Evolutionary conservation across 306 rosid genomes (phyloP).

Genomic region (Prunus mira): DNA sequence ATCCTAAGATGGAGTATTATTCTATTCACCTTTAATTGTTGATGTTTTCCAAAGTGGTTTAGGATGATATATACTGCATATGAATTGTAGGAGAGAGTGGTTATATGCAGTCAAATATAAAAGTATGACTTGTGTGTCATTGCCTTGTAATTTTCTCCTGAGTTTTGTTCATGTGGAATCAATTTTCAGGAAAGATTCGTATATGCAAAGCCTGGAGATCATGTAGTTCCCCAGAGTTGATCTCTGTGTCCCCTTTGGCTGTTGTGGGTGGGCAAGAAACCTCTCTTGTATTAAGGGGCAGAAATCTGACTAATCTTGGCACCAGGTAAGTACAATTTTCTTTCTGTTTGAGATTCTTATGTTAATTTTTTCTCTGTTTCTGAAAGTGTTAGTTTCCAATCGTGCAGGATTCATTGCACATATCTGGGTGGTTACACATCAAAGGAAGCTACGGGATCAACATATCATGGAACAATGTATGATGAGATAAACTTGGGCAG

Average conservation of each 20-base stretch:
- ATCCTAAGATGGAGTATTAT: not conserved
- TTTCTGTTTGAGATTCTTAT: slow-evolving; percentile 14
- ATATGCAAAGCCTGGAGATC: slow-evolving; percentile 66
- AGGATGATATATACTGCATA: not conserved
- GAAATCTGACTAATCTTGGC: slow-evolving; percentile 70
- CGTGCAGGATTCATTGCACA: slow-evolving; percentile 81
- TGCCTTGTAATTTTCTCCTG: slow-evolving; percentile 8
- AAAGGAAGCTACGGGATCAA: slow-evolving; percentile 48
- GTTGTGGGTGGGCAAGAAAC: slow-evolving; percentile 77
- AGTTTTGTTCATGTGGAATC: slow-evolving; percentile 8
- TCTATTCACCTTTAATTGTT: not conserved
- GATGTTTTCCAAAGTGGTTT: not conserved
- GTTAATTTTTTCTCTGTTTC: slow-evolving; percentile 15
- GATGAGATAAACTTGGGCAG: slow-evolving; percentile 62
- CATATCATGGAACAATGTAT: slow-evolving; percentile 35
- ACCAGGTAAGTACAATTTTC: slow-evolving; percentile 52
- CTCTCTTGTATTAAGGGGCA: slow-evolving; percentile 64
- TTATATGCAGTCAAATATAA: not conserved
- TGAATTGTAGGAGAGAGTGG: not conserved
- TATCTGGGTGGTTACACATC: slow-evolving; percentile 61
- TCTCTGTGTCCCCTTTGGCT: slow-evolving; percentile 78
- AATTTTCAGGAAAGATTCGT: slow-evolving; percentile 64
- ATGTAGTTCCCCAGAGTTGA: slow-evolving; percentile 78
- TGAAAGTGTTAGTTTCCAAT: slow-evolving; percentile 15
- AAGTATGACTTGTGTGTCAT: not conserved